Evolutionary conservation across 2,329 filamentous ascomycete genomes (phyloP).

Genomic region (Niveomyces coronatus): DNA sequence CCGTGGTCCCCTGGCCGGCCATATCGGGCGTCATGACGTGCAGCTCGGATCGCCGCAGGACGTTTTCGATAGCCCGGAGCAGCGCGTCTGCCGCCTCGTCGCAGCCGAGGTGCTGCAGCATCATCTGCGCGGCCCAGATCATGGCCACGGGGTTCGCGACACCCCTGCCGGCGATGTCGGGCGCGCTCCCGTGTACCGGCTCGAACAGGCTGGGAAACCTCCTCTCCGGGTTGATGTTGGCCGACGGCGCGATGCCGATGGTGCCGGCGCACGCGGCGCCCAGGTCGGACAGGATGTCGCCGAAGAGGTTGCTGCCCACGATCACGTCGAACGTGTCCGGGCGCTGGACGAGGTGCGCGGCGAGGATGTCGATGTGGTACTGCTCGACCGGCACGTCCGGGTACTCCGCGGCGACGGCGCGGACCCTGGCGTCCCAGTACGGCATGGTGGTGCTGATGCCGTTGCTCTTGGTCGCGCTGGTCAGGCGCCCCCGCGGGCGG

Average conservation of each 20-base stretch:
- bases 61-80: conserved; percentile 51
- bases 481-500: conserved; percentile 48
- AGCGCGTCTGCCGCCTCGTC: conserved; percentile 36
- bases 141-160: conserved; percentile 65
- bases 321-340: conserved; percentile 52
- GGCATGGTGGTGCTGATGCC: conserved; percentile 59
- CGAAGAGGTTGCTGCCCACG: conserved; percentile 52
- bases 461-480: conserved; percentile 57
- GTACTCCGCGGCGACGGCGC: conserved; percentile 42
- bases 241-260: conserved; percentile 63
- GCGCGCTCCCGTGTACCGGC: conserved; percentile 61
- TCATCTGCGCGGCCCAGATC: conserved; percentile 55
- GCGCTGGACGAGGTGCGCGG: conserved; percentile 50
- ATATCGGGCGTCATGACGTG: conserved; percentile 22
- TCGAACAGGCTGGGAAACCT: conserved; percentile 47
- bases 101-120: conserved; percentile 17
- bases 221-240: conserved; percentile 52
- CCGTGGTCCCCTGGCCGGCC: conserved; percentile 19
- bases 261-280: conserved; percentile 60
- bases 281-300: conserved; percentile 61
- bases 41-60: conserved; percentile 37
- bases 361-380: conserved; percentile 59
- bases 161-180: conserved; percentile 64
- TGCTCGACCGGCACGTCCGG: conserved; percentile 51
- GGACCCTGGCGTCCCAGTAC: conserved; percentile 54